These are phyloP conservation scores for Amanita inopinata DNA, from an alignment of 768 basidiomycete species.

Conservation along the genomic window DNA sequence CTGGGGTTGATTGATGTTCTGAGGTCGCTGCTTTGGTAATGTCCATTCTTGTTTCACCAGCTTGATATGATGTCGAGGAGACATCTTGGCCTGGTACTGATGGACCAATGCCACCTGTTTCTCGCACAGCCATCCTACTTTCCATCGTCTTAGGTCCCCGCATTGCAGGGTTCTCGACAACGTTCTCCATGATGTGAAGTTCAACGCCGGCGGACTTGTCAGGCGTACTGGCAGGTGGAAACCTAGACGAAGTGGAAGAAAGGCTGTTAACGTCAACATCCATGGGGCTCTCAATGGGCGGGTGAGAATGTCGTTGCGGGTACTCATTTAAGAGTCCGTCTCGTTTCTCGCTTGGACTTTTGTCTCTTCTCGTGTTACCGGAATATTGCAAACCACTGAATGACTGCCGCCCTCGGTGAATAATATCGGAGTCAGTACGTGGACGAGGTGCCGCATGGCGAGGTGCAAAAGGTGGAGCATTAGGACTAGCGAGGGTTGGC, in stretches of 20 bases:
- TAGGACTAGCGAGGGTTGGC: constrained; percentile 1
- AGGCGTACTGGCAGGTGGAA: constrained; percentile 8
- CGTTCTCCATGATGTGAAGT: too few relatives aligned
- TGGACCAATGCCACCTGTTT: too few relatives aligned
- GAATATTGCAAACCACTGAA: not conserved
- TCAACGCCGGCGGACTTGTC: too few relatives aligned
- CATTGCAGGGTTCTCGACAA: too few relatives aligned
- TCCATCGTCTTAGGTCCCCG: too few relatives aligned
- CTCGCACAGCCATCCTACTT: too few relatives aligned
- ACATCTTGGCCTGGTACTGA: too few relatives aligned
- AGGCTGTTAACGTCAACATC: constrained; percentile 17
- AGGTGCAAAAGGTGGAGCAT: not conserved
- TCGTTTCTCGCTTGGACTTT: constrained; percentile 1
- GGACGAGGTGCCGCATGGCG: constrained; percentile 7
- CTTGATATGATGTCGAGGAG: not conserved
- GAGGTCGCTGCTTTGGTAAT: not conserved
- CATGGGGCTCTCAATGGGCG: constrained; percentile 17
- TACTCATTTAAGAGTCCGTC: constrained; percentile 11
- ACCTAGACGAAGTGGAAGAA: constrained; percentile 14
- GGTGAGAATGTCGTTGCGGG: constrained; percentile 9
- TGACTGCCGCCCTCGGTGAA: not conserved
- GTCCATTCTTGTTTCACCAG: constrained; percentile 1
- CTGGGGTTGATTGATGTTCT: not conserved
- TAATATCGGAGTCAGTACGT: constrained; percentile 3
- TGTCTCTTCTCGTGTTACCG: not conserved